Percentiles rank a stretch among this genome's conserved stretches.
Conservation (phyloP, 1,284 basidiomycete species). For the Bondarzewia mesenterica region DNA sequence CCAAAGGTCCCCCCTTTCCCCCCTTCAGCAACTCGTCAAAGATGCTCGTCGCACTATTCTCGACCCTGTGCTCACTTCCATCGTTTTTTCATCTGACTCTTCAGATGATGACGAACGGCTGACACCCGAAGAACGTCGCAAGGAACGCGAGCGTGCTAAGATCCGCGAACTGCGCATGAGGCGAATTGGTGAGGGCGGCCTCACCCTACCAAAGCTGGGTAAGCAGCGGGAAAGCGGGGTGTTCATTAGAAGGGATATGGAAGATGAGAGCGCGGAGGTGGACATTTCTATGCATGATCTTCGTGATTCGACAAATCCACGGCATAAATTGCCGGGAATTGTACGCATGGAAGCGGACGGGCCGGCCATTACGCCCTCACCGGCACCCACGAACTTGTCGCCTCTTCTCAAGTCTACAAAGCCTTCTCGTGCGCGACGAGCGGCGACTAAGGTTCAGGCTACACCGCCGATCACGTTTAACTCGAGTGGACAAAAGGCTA, state of each 20-base stretch:
- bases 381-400: not conserved
- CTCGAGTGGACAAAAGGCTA: not conserved
- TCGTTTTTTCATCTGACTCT: conserved; percentile 21
- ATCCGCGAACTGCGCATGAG: conserved; percentile 49
- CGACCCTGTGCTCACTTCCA: conserved; percentile 48
- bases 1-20: conserved; percentile 42
- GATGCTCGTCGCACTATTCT: conserved; percentile 42
- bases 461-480: not conserved
- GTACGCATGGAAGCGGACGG: not conserved
- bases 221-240: conserved; percentile 25
- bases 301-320: not conserved
- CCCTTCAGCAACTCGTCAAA: conserved; percentile 54
- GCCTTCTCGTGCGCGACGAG: not conserved
- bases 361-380: not conserved
- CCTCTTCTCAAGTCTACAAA: not conserved
- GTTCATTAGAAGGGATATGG: conserved; percentile 44
- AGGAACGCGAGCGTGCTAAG: conserved; percentile 40
- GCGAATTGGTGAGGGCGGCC: conserved; percentile 29
- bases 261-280: conserved; percentile 53
- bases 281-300: conserved; percentile 29
- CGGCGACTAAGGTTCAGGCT: not conserved
- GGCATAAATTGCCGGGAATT: not conserved
- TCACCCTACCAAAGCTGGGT: conserved; percentile 16
- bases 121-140: conserved; percentile 30
- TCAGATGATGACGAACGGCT: conserved; percentile 33